Evolutionary conservation across 257 asterid species (phyloP).

Genomic region (Fraxinus pennsylvanica): DNA sequence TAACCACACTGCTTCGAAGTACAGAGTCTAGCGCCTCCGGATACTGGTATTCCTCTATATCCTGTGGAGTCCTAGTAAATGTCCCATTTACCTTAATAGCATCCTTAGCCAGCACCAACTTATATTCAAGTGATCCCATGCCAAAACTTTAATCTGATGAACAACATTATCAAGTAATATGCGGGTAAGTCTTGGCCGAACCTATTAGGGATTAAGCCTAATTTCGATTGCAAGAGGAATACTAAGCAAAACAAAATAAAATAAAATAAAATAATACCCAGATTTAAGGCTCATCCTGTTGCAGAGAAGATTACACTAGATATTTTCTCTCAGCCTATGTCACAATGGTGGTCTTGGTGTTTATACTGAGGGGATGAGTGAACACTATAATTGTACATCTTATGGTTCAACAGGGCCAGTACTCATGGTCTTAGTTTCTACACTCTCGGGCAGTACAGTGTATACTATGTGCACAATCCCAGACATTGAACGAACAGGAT

Average conservation of each 20-base stretch:
- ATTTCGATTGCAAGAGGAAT: not conserved
- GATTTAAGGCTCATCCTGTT: too few relatives aligned
- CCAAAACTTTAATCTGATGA: slow-evolving; percentile 68
- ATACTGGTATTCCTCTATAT: slow-evolving; percentile 75
- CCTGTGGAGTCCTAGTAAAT: slow-evolving; percentile 52
- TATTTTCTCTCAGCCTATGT: too few relatives aligned
- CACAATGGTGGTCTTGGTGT: too few relatives aligned
- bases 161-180: not conserved
- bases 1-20: slow-evolving; percentile 67
- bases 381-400: too few relatives aligned
- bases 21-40: slow-evolving; percentile 72
- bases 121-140: slow-evolving; percentile 53
- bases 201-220: not conserved
- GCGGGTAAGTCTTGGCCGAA: not conserved
- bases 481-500: not conserved
- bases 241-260: too few relatives aligned
- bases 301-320: too few relatives aligned
- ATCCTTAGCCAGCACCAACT: slow-evolving; percentile 74
- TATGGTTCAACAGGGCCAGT: not conserved
- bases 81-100: slow-evolving; percentile 49
- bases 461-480: not conserved
- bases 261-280: too few relatives aligned
- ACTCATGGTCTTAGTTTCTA: not conserved
- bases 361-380: too few relatives aligned
- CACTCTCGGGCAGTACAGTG: not conserved